phyloP scores from a whole-genome alignment of 495 filamentous ascomycete genomes.

The Talaromyces trachyspermus region DNA sequence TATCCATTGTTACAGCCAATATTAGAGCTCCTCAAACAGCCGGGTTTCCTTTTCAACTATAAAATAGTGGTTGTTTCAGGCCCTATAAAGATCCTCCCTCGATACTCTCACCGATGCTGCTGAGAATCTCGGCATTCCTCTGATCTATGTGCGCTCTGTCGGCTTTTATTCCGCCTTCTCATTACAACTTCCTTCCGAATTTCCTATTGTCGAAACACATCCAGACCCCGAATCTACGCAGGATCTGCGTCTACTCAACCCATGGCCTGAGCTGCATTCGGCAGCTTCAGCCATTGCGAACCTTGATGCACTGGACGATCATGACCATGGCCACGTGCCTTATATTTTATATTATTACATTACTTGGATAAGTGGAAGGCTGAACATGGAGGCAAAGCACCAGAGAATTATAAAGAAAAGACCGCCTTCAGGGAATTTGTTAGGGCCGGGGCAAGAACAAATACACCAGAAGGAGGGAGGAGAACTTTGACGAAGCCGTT shows the following conservation, averaged over 20 bases:
- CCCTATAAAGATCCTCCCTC: slow-evolving; percentile 57
- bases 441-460: slow-evolving; percentile 53
- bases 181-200: slow-evolving; percentile 63
- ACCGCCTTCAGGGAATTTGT: slow-evolving; percentile 69
- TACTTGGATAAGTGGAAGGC: slow-evolving; percentile 81
- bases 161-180: slow-evolving; percentile 86
- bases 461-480: slow-evolving; percentile 82
- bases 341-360: slow-evolving; percentile 79
- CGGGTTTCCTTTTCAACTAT: slow-evolving; percentile 46
- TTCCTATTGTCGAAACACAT: slow-evolving; percentile 95
- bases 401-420: slow-evolving; percentile 78
- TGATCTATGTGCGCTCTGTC: slow-evolving; percentile 76
- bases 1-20: slow-evolving; percentile 28
- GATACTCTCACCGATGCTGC: slow-evolving; percentile 50
- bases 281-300: slow-evolving; percentile 53
- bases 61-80: slow-evolving; percentile 70
- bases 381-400: slow-evolving; percentile 58
- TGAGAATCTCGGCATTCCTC: slow-evolving; percentile 55
- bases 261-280: slow-evolving; percentile 75
- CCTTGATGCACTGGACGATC: slow-evolving; percentile 64
- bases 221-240: slow-evolving; percentile 79
- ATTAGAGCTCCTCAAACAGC: slow-evolving; percentile 28
- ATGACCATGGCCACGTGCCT: slow-evolving; percentile 89
- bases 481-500: slow-evolving; percentile 93
- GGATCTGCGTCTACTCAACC: slow-evolving; percentile 77